phyloP scores from a whole-genome alignment of 1,284 basidiomycete genomes.

The Ceratobasidium sp. region DNA sequence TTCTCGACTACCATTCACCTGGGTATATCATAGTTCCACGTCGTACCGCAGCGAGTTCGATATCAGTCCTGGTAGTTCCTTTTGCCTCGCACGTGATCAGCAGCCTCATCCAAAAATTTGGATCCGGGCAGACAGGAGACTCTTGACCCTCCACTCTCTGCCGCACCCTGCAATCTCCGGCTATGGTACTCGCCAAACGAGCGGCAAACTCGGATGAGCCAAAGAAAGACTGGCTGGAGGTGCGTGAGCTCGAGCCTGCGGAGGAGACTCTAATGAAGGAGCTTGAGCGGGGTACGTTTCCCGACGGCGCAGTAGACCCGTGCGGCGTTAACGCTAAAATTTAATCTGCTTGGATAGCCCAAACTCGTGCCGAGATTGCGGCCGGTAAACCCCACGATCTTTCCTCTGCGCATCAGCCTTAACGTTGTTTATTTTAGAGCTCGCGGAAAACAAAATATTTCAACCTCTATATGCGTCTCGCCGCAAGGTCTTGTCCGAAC shows the following conservation, averaged over 20 bases:
- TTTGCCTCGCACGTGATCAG: not conserved
- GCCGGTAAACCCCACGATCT: not conserved
- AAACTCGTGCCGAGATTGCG: constrained; percentile 25
- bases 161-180: not conserved
- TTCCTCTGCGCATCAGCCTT: not conserved
- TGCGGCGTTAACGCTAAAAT: not conserved
- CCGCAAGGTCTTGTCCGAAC: constrained; percentile 22
- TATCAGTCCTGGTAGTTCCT: too few relatives aligned
- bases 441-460: constrained; percentile 17
- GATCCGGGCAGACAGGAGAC: constrained; percentile 7
- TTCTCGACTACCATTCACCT: too few relatives aligned
- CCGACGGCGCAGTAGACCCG: not conserved
- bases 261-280: constrained; percentile 35
- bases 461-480: constrained; percentile 29
- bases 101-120: constrained; percentile 26
- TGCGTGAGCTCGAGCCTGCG: constrained; percentile 34
- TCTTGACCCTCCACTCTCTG: not conserved
- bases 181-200: constrained; percentile 13
- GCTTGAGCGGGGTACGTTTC: constrained; percentile 19
- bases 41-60: too few relatives aligned
- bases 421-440: constrained; percentile 9
- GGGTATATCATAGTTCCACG: too few relatives aligned
- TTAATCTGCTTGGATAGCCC: not conserved
- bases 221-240: constrained; percentile 16
- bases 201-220: constrained; percentile 15